Base-by-base conservation (phyloP, 129 eudicot genomes). In the Centella asiatica region DNA sequence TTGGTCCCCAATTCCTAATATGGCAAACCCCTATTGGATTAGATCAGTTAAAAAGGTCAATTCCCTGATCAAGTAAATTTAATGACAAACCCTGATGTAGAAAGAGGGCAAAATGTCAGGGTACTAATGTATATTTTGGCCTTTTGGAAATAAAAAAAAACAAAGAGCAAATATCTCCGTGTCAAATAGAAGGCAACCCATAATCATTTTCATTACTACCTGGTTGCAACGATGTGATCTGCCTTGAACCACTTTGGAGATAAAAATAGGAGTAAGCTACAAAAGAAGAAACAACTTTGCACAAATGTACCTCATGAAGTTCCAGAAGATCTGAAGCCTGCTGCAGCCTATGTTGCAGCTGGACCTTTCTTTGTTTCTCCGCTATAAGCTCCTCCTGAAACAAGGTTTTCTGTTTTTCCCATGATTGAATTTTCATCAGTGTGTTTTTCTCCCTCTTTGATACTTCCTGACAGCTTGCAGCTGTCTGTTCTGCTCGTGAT, bases 381-480 rank as follows among this genome's bases (percentile, higher is more conserved):
- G 76, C 81, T 15, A 80, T 62, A 64, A 92, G 90, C 74, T 92
- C 98, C 60, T 92, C 96, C 72, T 80, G 94, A 23, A 77, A 74
- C 70, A 80, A 51, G 25, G 55, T 65, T 53, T 92, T 92, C 69
- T 84, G 81, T 82, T 87, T 92, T 72, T 87, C 98, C 98, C 87
- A 84, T 1, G 96, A 81, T 78, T 87, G 94, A 67, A 87, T 79
- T 40, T 87, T 85, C 78, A 70, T 65, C 72, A 87, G 62, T 5
- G 94, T 87, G 66, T 80, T 80, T 63, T 87, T 92, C 86, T 92
- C 98, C 62, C 90, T 80, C 78, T 77, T 82, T 12, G 83, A 70
- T 48, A 82, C 84, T 72, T 84, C 96, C 77, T 78, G 86, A 70
- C 95, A 87, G 77, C 84, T 87, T 36, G 94, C 96, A 69, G 98